Evolutionary conservation across 805 yeast species (phyloP).

Genomic region (Yamadazyma tumulicola): DNA sequence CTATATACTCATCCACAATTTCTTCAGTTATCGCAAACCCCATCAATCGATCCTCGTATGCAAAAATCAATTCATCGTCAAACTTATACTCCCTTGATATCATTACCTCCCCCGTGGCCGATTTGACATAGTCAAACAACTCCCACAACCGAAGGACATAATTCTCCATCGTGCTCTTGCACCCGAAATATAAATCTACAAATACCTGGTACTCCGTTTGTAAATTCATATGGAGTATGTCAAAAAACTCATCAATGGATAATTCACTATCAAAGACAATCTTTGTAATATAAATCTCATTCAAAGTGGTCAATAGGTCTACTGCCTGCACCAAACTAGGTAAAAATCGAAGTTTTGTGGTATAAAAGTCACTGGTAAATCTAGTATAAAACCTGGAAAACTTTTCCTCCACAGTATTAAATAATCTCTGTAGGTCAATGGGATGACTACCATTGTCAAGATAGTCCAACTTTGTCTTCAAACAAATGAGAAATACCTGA

Average conservation of each 20-base stretch:
- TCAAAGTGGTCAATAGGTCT: constrained; percentile 10
- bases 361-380: constrained; percentile 11
- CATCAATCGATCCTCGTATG: constrained; percentile 12
- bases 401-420: constrained; percentile 8
- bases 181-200: constrained; percentile 22
- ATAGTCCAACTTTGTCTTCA: constrained; percentile 11
- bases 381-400: constrained; percentile 14
- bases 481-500: constrained; percentile 18
- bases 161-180: constrained; percentile 18
- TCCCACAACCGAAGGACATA: constrained; percentile 23
- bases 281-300: constrained; percentile 2
- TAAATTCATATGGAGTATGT: constrained; percentile 7
- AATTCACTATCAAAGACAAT: constrained; percentile 5
- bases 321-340: constrained; percentile 9
- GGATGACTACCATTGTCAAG: constrained; percentile 4
- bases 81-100: constrained; percentile 16
- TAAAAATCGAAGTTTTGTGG: constrained; percentile 1
- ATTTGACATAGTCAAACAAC: constrained; percentile 17
- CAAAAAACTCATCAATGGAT: constrained; percentile 10
- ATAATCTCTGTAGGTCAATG: constrained; percentile 13
- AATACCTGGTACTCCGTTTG: constrained; percentile 14
- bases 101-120: constrained; percentile 8
- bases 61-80: constrained; percentile 17
- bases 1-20: constrained; percentile 21
- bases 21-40: constrained; percentile 19